These are phyloP conservation scores for Choiromyces venosus DNA, from an alignment of 495 filamentous ascomycete species.

Conservation along the genomic window DNA sequence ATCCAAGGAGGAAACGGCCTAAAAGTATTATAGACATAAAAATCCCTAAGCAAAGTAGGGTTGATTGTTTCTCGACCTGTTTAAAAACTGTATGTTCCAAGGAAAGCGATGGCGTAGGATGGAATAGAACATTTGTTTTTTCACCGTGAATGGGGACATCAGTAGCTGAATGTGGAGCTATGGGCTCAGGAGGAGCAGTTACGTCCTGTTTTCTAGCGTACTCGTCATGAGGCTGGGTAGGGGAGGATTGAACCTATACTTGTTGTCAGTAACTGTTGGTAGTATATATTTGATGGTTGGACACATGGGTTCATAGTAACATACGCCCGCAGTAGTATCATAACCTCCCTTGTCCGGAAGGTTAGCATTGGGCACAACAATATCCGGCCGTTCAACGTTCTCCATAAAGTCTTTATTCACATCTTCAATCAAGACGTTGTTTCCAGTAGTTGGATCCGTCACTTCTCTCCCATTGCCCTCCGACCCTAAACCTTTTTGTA, in stretches of 20 bases:
- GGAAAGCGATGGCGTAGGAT: conserved; percentile 80
- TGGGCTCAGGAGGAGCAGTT: conserved; percentile 83
- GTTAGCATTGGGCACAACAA: conserved; percentile 43
- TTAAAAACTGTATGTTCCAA: conserved; percentile 75
- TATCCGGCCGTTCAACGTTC: conserved; percentile 61
- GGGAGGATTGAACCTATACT: conserved; percentile 52
- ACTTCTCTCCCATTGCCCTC: conserved; percentile 61
- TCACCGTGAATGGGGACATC: conserved; percentile 95
- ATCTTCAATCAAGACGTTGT: conserved; percentile 81
- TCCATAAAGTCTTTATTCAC: conserved; percentile 64
- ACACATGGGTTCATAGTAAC: neutral
- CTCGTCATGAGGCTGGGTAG: conserved; percentile 57
- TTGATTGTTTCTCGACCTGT: conserved; percentile 64
- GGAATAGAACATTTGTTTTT: conserved; percentile 92
- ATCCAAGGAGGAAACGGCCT: conserved; percentile 68
- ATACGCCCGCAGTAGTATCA: neutral
- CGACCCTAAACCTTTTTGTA: conserved; percentile 47
- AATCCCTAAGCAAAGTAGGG: conserved; percentile 60
- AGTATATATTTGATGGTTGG: neutral
- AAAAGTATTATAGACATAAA: conserved; percentile 67
- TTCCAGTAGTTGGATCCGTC: conserved; percentile 80
- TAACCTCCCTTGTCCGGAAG: conserved; percentile 16
- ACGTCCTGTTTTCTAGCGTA: conserved; percentile 82
- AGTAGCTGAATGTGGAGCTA: conserved; percentile 70
- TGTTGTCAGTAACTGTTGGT: conserved; percentile 70